Conservation (phyloP, 371 early-diverging fungal species). For the Lichtheimia ornata region DNA sequence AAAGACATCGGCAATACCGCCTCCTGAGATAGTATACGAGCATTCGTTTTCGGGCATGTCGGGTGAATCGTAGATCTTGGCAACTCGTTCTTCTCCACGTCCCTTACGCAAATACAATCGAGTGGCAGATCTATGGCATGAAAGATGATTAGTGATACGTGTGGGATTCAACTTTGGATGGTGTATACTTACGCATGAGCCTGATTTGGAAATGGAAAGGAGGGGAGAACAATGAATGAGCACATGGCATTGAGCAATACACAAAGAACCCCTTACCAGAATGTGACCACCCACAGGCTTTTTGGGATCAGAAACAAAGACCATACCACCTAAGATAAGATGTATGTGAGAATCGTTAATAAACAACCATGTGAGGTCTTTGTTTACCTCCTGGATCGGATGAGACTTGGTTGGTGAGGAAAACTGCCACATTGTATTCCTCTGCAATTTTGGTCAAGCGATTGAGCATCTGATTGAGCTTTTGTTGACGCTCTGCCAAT, state of each 20-base stretch:
- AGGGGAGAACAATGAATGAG: too few relatives aligned
- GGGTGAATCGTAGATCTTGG: conserved; percentile 90
- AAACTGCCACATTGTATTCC: conserved; percentile 87
- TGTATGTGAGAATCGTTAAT: conserved; percentile 51
- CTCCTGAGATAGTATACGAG: conserved; percentile 34
- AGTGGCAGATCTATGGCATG: conserved; percentile 54
- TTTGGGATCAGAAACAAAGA: conserved; percentile 86
- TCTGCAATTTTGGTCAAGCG: conserved; percentile 83
- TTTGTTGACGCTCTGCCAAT: conserved; percentile 90
- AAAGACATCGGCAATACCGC: conserved; percentile 37
- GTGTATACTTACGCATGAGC: conserved; percentile 50
- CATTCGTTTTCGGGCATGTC: conserved; percentile 86
- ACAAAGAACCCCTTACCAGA: conserved; percentile 28
- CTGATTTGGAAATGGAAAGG: conserved; percentile 10
- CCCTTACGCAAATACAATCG: conserved; percentile 86
- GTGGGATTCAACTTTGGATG: too few relatives aligned
- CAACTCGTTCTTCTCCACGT: conserved; percentile 81
- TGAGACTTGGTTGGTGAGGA: conserved; percentile 85
- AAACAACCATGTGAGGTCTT: conserved; percentile 54
- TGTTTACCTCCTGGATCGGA: conserved; percentile 50
- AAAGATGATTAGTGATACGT: too few relatives aligned
- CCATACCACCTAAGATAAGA: conserved; percentile 41
- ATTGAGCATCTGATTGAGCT: conserved; percentile 79
- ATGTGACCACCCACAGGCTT: conserved; percentile 87
- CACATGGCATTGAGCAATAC: neutral